Percentiles rank a stretch among this genome's conserved stretches.
Conservation (phyloP, 352 stramenopile genomes). For the Pythium angustatum region DNA sequence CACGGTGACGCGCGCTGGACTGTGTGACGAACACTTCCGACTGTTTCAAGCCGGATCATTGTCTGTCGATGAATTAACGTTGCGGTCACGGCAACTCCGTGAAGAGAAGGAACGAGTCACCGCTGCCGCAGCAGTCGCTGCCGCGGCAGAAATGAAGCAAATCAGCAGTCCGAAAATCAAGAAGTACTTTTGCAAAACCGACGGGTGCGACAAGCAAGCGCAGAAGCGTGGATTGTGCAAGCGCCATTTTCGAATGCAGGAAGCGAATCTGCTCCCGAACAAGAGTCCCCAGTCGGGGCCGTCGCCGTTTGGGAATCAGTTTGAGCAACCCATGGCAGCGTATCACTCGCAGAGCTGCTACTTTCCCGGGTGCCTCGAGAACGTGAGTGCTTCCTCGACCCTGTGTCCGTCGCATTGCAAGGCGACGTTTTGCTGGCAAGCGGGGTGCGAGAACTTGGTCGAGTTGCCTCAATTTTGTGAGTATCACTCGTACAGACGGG, state of each 20-base stretch:
- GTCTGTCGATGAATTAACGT: constrained; percentile 60
- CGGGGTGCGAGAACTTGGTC: constrained; percentile 64
- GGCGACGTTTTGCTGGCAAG: constrained; percentile 61
- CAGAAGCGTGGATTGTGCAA: constrained; percentile 68
- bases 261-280: constrained; percentile 9
- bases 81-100: constrained; percentile 39
- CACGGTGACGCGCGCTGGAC: constrained; percentile 32
- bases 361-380: constrained; percentile 48
- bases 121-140: constrained; percentile 19
- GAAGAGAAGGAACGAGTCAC: constrained; percentile 23
- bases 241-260: constrained; percentile 56
- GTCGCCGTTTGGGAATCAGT: constrained; percentile 19
- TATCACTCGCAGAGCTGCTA: constrained; percentile 30
- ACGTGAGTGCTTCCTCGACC: constrained; percentile 21
- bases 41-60: constrained; percentile 51
- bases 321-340: constrained; percentile 14
- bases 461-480: constrained; percentile 55
- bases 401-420: constrained; percentile 55
- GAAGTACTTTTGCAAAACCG: constrained; percentile 70
- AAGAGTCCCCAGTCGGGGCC: constrained; percentile 4
- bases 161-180: constrained; percentile 31
- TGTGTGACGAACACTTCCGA: constrained; percentile 53
- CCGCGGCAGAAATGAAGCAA: constrained; percentile 30
- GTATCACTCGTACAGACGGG: constrained; percentile 47
- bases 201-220: constrained; percentile 62